A percentile compares a stretch with the other conserved stretches of the same genome.
Evolutionary conservation across 1,284 basidiomycete species (phyloP).

Genomic region (Caloboletus firmus): DNA sequence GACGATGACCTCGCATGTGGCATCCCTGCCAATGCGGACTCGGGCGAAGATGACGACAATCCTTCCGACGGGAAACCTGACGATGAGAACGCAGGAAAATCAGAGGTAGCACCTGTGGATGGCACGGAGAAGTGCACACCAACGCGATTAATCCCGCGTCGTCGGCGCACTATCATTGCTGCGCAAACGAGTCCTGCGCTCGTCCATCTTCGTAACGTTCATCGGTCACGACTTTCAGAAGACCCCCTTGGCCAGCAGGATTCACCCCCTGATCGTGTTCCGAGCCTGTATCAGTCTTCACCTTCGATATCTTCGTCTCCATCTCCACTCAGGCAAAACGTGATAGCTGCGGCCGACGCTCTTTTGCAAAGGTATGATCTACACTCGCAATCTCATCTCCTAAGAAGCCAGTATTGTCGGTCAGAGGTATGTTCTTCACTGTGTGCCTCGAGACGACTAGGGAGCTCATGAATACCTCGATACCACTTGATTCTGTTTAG

Average conservation of each 20-base stretch:
- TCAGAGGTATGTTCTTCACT: constrained; percentile 65
- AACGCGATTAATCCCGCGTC: constrained; percentile 24
- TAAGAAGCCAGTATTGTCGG: constrained; percentile 87
- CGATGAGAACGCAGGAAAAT: constrained; percentile 17
- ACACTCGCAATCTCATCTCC: constrained; percentile 68
- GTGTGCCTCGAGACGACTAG: background rate
- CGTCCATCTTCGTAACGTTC: constrained; percentile 52
- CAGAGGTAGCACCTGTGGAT: constrained; percentile 7
- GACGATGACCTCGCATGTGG: constrained; percentile 38
- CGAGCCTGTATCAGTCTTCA: constrained; percentile 61
- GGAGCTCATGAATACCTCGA: constrained; percentile 1
- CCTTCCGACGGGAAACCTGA: constrained; percentile 33
- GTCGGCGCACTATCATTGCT: constrained; percentile 52
- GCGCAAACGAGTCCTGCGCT: constrained; percentile 72
- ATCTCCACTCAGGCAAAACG: constrained; percentile 45
- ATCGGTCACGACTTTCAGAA: constrained; percentile 58
- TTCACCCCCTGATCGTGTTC: constrained; percentile 36
- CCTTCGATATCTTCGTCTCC: constrained; percentile 58
- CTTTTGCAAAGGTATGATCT: constrained; percentile 67
- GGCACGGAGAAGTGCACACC: constrained; percentile 27
- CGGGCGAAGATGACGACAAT: constrained; percentile 42
- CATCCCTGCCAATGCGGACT: constrained; percentile 25
- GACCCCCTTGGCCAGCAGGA: constrained; percentile 75
- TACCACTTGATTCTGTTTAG: constrained; percentile 36
- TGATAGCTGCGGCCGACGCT: constrained; percentile 48